These are phyloP conservation scores for Selaginella moellendorffii DNA, from an alignment of 75 land plant species.

Conservation along the genomic window DNA sequence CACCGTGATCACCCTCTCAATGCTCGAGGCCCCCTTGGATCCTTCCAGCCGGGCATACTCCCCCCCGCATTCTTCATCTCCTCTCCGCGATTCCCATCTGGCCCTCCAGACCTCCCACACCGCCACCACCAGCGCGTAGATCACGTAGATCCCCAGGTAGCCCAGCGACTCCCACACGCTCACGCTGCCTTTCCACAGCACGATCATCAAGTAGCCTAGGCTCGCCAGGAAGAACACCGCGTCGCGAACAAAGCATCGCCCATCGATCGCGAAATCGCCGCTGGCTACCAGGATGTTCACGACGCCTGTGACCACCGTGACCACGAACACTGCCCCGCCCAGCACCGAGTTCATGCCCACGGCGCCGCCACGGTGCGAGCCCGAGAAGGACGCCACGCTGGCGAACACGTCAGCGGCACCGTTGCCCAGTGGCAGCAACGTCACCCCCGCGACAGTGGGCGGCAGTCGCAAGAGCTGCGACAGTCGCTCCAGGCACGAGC, in stretches of 20 bases:
- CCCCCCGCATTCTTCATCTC: background rate
- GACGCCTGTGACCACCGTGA: slow-evolving; percentile 33
- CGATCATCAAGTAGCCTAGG: background rate
- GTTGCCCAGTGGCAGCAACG: slow-evolving; percentile 54
- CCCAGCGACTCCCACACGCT: background rate
- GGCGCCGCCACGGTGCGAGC: background rate
- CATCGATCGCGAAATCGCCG: background rate
- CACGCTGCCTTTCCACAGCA: background rate
- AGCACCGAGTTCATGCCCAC: slow-evolving; percentile 37
- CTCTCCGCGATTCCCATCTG: background rate
- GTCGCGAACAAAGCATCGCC: background rate
- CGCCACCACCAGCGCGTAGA: background rate
- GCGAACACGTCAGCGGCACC: slow-evolving; percentile 57
- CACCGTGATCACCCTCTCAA: background rate
- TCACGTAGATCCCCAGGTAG: background rate
- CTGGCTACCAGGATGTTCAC: background rate
- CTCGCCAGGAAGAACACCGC: background rate
- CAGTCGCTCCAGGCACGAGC: slow-evolving; percentile 37
- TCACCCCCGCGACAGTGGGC: slow-evolving; percentile 50
- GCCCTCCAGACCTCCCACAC: background rate
- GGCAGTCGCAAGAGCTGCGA: slow-evolving; percentile 31
- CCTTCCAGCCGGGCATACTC: background rate
- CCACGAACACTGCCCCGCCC: slow-evolving; percentile 54
- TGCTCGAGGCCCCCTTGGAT: too few species aligned
- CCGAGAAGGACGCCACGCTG: slow-evolving; percentile 37